Percentiles rank a stretch among this genome's conserved stretches.
Evolutionary conservation across 2,329 filamentous ascomycete genomes (phyloP).

Genomic region (Cytospora chrysosperma): DNA sequence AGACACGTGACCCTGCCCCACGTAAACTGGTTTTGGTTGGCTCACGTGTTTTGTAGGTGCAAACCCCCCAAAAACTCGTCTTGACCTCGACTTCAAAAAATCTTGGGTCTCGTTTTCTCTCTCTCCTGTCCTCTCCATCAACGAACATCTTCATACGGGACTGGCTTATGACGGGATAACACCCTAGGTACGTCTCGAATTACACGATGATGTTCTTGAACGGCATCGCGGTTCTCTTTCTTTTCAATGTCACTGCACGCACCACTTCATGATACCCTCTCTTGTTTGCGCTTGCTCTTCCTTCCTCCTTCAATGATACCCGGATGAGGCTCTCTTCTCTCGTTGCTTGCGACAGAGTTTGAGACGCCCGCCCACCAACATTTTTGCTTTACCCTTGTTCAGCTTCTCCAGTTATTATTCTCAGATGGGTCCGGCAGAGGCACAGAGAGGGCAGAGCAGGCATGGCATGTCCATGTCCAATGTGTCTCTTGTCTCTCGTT

Average conservation of each 20-base stretch:
- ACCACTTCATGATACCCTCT: conserved; percentile 1
- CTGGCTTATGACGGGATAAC: conserved; percentile 26
- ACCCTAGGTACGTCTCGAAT: conserved; percentile 25
- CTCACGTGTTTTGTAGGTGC: neutral
- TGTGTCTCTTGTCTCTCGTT: neutral
- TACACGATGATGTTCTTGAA: conserved; percentile 21
- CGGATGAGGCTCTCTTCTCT: conserved; percentile 3
- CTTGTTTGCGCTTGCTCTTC: neutral
- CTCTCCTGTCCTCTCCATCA: conserved; percentile 13
- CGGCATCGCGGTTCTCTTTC: no score
- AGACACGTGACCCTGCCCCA: neutral
- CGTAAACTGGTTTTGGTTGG: neutral
- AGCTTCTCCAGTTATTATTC: neutral
- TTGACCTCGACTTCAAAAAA: neutral
- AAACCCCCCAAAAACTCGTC: neutral
- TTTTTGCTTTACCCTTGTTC: neutral
- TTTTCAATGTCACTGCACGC: neutral
- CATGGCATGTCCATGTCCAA: neutral
- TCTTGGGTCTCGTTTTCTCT: neutral
- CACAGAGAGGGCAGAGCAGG: neutral
- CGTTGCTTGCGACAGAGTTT: conserved; percentile 12
- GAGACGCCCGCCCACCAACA: conserved; percentile 9
- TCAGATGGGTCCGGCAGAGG: neutral
- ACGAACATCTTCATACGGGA: conserved; percentile 25
- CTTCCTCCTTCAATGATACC: conserved; percentile 14